Evolutionary conservation across 805 yeast species (phyloP), one percentile per base, ranked within the genome.

Genomic region (Starmera caribaea): DNA sequence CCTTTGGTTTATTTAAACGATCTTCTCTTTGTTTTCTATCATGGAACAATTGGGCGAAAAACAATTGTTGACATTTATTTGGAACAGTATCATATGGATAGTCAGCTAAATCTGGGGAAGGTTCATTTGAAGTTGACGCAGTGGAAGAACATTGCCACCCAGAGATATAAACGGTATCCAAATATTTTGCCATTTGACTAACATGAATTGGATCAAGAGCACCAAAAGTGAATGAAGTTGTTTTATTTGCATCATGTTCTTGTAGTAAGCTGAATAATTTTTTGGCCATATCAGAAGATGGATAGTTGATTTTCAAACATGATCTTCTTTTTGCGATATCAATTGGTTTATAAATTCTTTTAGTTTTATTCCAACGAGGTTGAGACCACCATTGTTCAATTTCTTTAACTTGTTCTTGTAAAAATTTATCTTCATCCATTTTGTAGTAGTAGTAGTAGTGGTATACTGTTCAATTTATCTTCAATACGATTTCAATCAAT

Each of bases 61-160:
- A 90, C 59, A 90, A 73, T 62, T 90, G 97, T 65, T 90, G 95
- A 51, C 88, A 96, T 73, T 90, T 90, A 73, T 89, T 89, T 58
- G 98, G 98, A 46, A 90, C 98, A 27, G 98, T 90, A 65, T 90
- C 97, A 84, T 83, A 83, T 43, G 98, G 98, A 65, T 90, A 90
- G 66, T 90, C 98, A 39, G 98, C 98, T 57, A 90, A 75, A 71
- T 90, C 98, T 42, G 97, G 97, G 33, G 95, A 86, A 30, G 97
- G 98, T 69, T 90, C 97, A 61, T 90, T 90, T 32, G 96, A 85
- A 33, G 96, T 85, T 14, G 97, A 88, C 39, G 97, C 97, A 40
- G 97, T 90, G 16, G 97, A 88, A 36, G 96, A 88, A 63, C 95
- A 89, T 71, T 90, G 98, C 98, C 98, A 90, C 39, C 98, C 98